Base-by-base conservation (phyloP, 768 basidiomycete species). In the Omphalotus guepiniiformis region DNA sequence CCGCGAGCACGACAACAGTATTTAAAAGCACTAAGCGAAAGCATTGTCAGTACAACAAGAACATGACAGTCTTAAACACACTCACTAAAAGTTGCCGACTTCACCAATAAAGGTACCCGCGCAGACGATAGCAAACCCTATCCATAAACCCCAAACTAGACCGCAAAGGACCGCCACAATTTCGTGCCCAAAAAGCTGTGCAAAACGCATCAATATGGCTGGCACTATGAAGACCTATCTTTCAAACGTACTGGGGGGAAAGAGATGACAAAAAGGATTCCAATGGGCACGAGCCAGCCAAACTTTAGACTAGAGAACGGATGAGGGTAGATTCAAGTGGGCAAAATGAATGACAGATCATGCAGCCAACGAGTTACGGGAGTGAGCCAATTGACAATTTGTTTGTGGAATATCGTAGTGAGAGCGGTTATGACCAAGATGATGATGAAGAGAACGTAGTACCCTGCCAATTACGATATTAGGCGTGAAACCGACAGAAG, bases 161-260 rank as follows among this genome's bases (percentile, higher is more conserved):
- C 93, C 93, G 56, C 90, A 92, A 6, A 95, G 71, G 28, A 94
- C 77, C 19, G 89, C 88, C 32, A 95, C 73, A 47, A 95, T 88
- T 73, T 95, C 93, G 53, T 95, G 93, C 4, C 93, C 93, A 57
- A 93, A 93, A 15, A 95, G 78, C 78, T 88, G 52, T 3, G 47
- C 8, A 40, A 29, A 13, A 12, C 38, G 6, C 19, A 36, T 19
- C 23, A 34, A 7, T 25, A 49, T 19, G 25, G 36, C 3, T 3
- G 27, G 22, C 12, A 48, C 23, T 35, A 39, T 27, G 13, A 29
- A 50, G 32, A 23, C 40, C 21, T 27, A 3, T 47, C n/a, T n/a
- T n/a, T n/a, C 21, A 25, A 29, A 64, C 73, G 45, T 55, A 85
- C 82, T 0, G 91, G 91, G 48, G 91, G 91, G 60, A 93, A 92